phyloP scores from a whole-genome alignment of 345 rosid species.

The Murraya paniculata region DNA sequence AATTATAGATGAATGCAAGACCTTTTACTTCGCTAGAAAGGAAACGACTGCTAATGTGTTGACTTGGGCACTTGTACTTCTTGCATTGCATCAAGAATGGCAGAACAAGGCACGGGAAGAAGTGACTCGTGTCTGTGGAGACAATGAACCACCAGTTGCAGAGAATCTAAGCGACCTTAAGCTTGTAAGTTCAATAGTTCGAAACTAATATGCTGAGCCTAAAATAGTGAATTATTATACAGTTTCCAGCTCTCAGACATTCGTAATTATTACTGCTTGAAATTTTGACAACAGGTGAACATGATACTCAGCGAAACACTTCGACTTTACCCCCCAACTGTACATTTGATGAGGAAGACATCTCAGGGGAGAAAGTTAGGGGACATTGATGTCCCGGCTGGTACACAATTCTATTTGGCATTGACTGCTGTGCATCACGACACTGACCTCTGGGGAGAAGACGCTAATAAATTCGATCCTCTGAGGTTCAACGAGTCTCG shows the following conservation, averaged over 20 bases:
- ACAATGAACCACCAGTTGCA: slow-evolving; percentile 27
- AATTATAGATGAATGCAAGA: slow-evolving; percentile 82
- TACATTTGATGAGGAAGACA: slow-evolving; percentile 42
- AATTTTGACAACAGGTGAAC: slow-evolving; percentile 40
- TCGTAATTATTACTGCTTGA: neutral
- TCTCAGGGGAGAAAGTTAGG: slow-evolving; percentile 44
- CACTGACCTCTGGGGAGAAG: slow-evolving; percentile 59
- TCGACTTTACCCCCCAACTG: slow-evolving; percentile 71
- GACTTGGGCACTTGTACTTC: slow-evolving; percentile 62
- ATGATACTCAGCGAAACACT: slow-evolving; percentile 71
- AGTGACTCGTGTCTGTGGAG: slow-evolving; percentile 40
- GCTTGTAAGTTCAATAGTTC: slow-evolving; percentile 41
- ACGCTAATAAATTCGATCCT: slow-evolving; percentile 64
- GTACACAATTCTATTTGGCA: slow-evolving; percentile 55
- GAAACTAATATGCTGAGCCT: neutral
- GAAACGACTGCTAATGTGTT: slow-evolving; percentile 73
- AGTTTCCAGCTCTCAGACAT: neutral
- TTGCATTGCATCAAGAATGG: slow-evolving; percentile 83
- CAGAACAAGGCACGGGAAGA: slow-evolving; percentile 74
- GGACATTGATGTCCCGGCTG: slow-evolving; percentile 53
- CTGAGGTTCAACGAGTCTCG: slow-evolving; percentile 48
- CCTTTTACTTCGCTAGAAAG: slow-evolving; percentile 84
- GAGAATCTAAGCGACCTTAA: slow-evolving; percentile 56
- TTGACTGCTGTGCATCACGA: neutral
- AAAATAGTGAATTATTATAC: neutral